Conservation (phyloP, 371 early-diverging fungal species). For the Mucor racemosus region DNA sequence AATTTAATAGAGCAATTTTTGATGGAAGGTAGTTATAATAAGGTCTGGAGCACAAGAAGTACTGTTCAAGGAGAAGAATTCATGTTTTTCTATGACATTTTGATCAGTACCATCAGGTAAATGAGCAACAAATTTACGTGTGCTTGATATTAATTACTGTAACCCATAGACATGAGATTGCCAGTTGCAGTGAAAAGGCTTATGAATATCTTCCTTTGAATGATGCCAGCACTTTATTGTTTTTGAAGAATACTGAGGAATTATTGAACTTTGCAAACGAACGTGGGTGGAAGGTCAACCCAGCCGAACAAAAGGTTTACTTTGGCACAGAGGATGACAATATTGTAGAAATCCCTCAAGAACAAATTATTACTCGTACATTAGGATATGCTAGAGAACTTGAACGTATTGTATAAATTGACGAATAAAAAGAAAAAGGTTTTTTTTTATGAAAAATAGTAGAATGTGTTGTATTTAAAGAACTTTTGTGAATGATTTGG, state of each 20-base stretch:
- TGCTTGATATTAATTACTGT: not conserved
- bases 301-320: slow-evolving; percentile 77
- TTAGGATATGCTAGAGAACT: slow-evolving; percentile 92
- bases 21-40: slow-evolving; percentile 97
- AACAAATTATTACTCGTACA: slow-evolving; percentile 82
- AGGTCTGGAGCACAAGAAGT: slow-evolving; percentile 88
- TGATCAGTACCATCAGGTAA: slow-evolving; percentile 91
- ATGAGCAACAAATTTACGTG: not conserved
- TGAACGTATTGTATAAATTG: slow-evolving; percentile 91
- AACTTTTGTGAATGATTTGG: too few relatives aligned
- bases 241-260: slow-evolving; percentile 81
- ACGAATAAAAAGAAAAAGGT: not conserved
- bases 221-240: slow-evolving; percentile 89
- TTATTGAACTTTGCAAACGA: slow-evolving; percentile 76
- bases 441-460: too few relatives aligned
- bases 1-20: slow-evolving; percentile 73
- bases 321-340: slow-evolving; percentile 72
- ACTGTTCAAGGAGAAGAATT: slow-evolving; percentile 91
- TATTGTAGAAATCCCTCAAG: slow-evolving; percentile 78
- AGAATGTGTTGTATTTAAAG: too few relatives aligned
- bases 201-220: slow-evolving; percentile 84
- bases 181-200: slow-evolving; percentile 92
- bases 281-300: slow-evolving; percentile 87
- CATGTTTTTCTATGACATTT: slow-evolving; percentile 89
- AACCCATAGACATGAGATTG: slow-evolving; percentile 84